These are phyloP conservation scores for Edaphochlamys debaryana DNA, from an alignment of 139 green algal species.

Conservation along the genomic window DNA sequence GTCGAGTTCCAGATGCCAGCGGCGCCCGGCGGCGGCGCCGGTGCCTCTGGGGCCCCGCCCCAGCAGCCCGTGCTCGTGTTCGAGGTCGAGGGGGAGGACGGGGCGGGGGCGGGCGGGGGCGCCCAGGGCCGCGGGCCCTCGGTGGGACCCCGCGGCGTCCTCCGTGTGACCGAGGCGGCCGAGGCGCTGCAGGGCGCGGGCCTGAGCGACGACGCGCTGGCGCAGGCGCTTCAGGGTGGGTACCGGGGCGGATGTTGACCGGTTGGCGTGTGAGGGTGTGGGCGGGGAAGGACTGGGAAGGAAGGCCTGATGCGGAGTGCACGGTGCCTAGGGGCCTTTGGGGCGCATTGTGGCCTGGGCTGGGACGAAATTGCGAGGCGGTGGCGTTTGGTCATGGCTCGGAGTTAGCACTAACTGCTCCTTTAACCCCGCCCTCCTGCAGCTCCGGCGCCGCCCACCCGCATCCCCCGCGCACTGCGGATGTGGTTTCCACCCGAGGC, in stretches of 20 bases:
- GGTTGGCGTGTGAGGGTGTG: no score
- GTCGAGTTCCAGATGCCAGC: conserved; percentile 20
- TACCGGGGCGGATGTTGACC: no score
- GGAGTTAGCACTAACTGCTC: no score
- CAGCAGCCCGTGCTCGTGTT: conserved; percentile 27
- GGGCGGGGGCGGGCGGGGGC: background rate
- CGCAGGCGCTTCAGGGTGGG: conserved; percentile 10
- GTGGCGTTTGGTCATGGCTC: no score
- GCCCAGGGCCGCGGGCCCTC: background rate
- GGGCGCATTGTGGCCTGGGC: no score
- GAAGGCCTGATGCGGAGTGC: no score
- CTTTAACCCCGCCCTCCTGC: no score
- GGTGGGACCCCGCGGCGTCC: background rate
- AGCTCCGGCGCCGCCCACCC: background rate
- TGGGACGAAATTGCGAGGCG: no score
- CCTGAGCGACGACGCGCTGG: conserved; percentile 21
- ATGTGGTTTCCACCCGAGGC: conserved; percentile 25
- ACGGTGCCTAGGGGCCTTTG: no score
- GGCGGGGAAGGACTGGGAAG: no score
- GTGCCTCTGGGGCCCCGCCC: background rate
- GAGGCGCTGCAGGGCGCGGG: background rate
- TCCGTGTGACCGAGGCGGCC: conserved; percentile 6
- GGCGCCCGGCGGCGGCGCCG: background rate
- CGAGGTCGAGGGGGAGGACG: conserved; percentile 1
- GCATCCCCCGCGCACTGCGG: background rate